phyloP scores from a whole-genome alignment of 176 grass and related monocot genomes.

The Hordeum marinum region DNA sequence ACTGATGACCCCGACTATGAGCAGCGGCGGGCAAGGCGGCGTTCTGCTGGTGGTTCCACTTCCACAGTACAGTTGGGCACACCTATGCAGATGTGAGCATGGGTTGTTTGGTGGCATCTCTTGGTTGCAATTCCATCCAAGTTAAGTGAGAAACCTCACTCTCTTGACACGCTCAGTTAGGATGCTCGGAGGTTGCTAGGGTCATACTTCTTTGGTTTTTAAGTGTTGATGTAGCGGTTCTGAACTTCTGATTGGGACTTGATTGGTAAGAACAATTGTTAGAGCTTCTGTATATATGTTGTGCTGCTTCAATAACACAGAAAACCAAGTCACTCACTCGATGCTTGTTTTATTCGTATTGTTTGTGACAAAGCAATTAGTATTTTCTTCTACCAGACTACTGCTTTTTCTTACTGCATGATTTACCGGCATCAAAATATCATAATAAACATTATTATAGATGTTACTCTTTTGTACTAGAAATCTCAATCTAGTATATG shows the following conservation, averaged over 20 bases:
- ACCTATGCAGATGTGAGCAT: conserved; percentile 16
- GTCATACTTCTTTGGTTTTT: not conserved
- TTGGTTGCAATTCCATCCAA: conserved; percentile 8
- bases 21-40: conserved; percentile 24
- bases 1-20: conserved; percentile 77
- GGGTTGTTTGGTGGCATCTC: conserved; percentile 8
- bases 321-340: not conserved
- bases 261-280: conserved; percentile 35
- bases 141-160: conserved; percentile 33
- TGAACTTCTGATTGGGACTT: not conserved
- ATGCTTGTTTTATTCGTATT: conserved; percentile 8
- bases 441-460: not conserved
- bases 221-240: conserved; percentile 3
- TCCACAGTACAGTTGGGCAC: not conserved
- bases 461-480: not conserved
- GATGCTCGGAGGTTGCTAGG: not conserved
- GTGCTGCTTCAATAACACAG: conserved; percentile 31
- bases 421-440: not conserved
- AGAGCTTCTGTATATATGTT: conserved; percentile 33
- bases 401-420: not conserved
- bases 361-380: not conserved
- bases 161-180: not conserved
- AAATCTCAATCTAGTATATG: not conserved
- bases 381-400: not conserved
- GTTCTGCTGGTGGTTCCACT: not conserved